Conservation (phyloP, 1,284 basidiomycete genomes). For the Cronartium ribicola region DNA sequence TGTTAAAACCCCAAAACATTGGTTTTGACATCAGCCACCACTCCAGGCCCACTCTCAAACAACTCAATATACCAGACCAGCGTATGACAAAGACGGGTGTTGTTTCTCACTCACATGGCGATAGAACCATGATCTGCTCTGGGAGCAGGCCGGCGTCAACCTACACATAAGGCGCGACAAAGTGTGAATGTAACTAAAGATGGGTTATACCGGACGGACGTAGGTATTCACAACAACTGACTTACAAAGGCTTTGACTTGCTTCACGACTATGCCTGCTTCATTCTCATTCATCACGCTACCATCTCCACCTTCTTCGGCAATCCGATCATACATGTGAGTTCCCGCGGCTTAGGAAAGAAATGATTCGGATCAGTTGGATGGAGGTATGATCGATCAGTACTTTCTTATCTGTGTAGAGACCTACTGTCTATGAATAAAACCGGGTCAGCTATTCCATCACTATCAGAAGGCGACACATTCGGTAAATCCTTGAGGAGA, state of each 20-base stretch:
- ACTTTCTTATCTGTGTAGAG: conserved; percentile 45
- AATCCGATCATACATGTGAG: conserved; percentile 76
- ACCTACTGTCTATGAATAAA: conserved; percentile 76
- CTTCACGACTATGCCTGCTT: conserved; percentile 72
- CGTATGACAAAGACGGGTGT: background rate
- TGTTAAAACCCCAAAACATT: conserved; percentile 29
- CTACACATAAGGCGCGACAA: conserved; percentile 53
- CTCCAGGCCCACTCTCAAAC: background rate
- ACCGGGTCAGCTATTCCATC: conserved; percentile 72
- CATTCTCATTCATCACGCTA: conserved; percentile 87
- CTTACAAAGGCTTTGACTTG: conserved; percentile 76
- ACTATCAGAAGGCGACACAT: conserved; percentile 57
- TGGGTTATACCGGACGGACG: conserved; percentile 13
- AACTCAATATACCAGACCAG: background rate
- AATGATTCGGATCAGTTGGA: conserved; percentile 6
- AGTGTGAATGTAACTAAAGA: conserved; percentile 7
- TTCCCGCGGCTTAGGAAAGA: conserved; percentile 62
- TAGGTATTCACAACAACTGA: conserved; percentile 7
- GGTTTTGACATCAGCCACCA: background rate
- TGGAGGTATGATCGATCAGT: conserved; percentile 38
- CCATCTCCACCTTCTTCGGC: conserved; percentile 63
- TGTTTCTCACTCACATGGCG: conserved; percentile 64
- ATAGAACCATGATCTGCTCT: conserved; percentile 75
- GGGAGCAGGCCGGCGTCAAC: conserved; percentile 66
- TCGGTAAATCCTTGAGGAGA: conserved; percentile 68